Evolutionary conservation across 2,329 filamentous ascomycete genomes (phyloP).

Genomic region (Geoglossum cookeanum): DNA sequence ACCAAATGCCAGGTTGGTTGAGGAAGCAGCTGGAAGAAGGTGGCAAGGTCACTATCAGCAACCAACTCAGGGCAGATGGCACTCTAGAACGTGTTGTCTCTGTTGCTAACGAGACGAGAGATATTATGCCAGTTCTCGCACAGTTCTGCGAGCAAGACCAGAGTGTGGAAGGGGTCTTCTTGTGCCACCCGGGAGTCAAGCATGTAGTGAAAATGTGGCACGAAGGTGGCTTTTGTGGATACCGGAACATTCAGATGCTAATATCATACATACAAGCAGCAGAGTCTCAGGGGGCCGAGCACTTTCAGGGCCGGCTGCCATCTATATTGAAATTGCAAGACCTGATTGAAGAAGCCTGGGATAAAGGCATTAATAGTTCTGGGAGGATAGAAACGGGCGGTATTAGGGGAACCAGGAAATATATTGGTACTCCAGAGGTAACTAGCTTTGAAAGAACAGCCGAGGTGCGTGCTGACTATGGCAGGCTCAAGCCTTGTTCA

Average conservation of each 20-base stretch:
- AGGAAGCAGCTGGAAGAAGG: slow-evolving; percentile 40
- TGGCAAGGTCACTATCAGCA: slow-evolving; percentile 34
- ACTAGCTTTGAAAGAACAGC: slow-evolving; percentile 7
- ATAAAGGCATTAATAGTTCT: slow-evolving; percentile 56
- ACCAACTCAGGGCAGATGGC: slow-evolving; percentile 27
- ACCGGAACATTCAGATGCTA: slow-evolving; percentile 87
- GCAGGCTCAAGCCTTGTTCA: slow-evolving; percentile 62
- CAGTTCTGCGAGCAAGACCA: slow-evolving; percentile 45
- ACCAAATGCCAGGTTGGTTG: slow-evolving; percentile 54
- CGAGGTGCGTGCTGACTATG: not conserved
- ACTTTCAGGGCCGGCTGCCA: slow-evolving; percentile 44
- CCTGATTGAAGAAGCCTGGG: slow-evolving; percentile 74
- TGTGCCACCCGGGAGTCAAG: slow-evolving; percentile 56
- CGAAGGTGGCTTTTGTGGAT: slow-evolving; percentile 81
- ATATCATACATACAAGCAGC: slow-evolving; percentile 54
- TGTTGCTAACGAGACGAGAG: slow-evolving; percentile 28
- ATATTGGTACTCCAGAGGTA: slow-evolving; percentile 85
- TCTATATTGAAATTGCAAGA: slow-evolving; percentile 71
- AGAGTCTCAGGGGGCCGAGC: slow-evolving; percentile 34
- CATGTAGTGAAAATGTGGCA: slow-evolving; percentile 67
- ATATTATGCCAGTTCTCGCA: slow-evolving; percentile 41
- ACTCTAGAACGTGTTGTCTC: slow-evolving; percentile 22
- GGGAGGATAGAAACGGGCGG: slow-evolving; percentile 71
- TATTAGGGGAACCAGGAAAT: slow-evolving; percentile 75
- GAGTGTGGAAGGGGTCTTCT: slow-evolving; percentile 49